phyloP scores from a whole-genome alignment of 164 flowering plant species.

The Stephania cephalantha region DNA sequence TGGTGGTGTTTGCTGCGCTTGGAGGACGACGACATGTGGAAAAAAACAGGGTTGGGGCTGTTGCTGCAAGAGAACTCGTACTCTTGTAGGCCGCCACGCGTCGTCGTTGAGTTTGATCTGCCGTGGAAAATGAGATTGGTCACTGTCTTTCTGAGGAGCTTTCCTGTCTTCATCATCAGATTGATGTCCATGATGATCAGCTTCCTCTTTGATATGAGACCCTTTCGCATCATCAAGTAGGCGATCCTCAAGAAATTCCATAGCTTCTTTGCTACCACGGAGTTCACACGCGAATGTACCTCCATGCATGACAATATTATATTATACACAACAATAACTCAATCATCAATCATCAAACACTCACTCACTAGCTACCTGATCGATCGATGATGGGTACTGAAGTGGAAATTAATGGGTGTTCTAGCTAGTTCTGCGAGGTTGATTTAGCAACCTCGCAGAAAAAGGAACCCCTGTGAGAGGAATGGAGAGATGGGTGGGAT shows the following conservation, averaged over 20 bases:
- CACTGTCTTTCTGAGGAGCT: slow-evolving; percentile 32
- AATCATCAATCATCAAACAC: too few relatives aligned
- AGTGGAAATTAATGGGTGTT: neutral
- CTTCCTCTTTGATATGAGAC: slow-evolving; percentile 43
- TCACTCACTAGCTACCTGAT: too few relatives aligned
- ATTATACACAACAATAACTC: too few relatives aligned
- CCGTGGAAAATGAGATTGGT: slow-evolving; percentile 27
- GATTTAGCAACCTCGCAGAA: slow-evolving; percentile 31
- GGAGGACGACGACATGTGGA: slow-evolving; percentile 17
- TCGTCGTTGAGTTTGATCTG: slow-evolving; percentile 1
- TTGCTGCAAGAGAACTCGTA: slow-evolving; percentile 60
- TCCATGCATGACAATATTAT: slow-evolving; percentile 17
- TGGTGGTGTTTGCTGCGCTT: slow-evolving; percentile 33
- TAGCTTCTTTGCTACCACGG: slow-evolving; percentile 36
- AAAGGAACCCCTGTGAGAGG: slow-evolving; percentile 12
- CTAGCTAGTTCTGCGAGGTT: slow-evolving; percentile 25
- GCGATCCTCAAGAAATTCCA: slow-evolving; percentile 44
- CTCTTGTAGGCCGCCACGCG: slow-evolving; percentile 33
- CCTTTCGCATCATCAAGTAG: slow-evolving; percentile 47
- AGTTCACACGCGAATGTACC: slow-evolving; percentile 24
- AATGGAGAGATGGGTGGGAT: neutral
- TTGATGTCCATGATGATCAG: slow-evolving; percentile 44
- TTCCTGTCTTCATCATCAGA: slow-evolving; percentile 47
- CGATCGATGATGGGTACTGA: too few relatives aligned
- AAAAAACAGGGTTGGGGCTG: slow-evolving; percentile 53